These are phyloP conservation scores for Elsinoe australis DNA, from an alignment of 2,329 filamentous ascomycete species.

Conservation along the genomic window DNA sequence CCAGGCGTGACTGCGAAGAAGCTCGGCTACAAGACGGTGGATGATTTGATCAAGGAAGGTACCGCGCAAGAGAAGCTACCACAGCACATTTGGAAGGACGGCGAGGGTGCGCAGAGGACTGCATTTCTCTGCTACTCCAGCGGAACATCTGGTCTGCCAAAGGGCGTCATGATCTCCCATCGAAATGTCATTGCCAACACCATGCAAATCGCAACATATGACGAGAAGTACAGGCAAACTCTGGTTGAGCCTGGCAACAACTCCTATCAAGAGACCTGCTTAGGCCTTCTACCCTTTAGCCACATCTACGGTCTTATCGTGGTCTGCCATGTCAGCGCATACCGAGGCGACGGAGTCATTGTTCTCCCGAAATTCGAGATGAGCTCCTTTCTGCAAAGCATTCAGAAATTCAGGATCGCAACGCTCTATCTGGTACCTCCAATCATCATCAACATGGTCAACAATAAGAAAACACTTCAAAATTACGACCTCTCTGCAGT, in stretches of 20 bases:
- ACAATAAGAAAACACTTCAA: slow-evolving; percentile 51
- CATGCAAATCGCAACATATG: slow-evolving; percentile 52
- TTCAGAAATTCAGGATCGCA: slow-evolving; percentile 62
- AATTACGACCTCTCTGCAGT: slow-evolving; percentile 68
- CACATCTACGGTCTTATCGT: slow-evolving; percentile 76
- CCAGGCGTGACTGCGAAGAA: slow-evolving; percentile 40
- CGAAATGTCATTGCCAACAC: slow-evolving; percentile 70
- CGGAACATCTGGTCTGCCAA: slow-evolving; percentile 68
- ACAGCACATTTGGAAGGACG: slow-evolving; percentile 52
- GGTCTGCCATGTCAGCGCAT: slow-evolving; percentile 57
- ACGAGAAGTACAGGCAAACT: slow-evolving; percentile 37
- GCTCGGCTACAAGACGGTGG: slow-evolving; percentile 53
- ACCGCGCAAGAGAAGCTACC: slow-evolving; percentile 43
- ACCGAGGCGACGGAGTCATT: slow-evolving; percentile 64
- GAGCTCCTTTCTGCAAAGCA: slow-evolving; percentile 52
- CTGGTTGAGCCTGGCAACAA: slow-evolving; percentile 35
- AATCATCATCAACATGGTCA: slow-evolving; percentile 69
- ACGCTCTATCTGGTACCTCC: slow-evolving; percentile 66
- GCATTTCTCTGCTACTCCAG: slow-evolving; percentile 75
- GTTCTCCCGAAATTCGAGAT: slow-evolving; percentile 67
- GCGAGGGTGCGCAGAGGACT: slow-evolving; percentile 59
- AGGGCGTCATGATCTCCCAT: slow-evolving; percentile 73
- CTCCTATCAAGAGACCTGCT: slow-evolving; percentile 44
- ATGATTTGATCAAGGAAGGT: slow-evolving; percentile 59
- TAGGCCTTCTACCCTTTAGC: slow-evolving; percentile 70